Percentiles rank a stretch among this genome's conserved stretches.
Evolutionary conservation across 441 rosid species (phyloP).

Genomic region (Eugenia klotzschiana): DNA sequence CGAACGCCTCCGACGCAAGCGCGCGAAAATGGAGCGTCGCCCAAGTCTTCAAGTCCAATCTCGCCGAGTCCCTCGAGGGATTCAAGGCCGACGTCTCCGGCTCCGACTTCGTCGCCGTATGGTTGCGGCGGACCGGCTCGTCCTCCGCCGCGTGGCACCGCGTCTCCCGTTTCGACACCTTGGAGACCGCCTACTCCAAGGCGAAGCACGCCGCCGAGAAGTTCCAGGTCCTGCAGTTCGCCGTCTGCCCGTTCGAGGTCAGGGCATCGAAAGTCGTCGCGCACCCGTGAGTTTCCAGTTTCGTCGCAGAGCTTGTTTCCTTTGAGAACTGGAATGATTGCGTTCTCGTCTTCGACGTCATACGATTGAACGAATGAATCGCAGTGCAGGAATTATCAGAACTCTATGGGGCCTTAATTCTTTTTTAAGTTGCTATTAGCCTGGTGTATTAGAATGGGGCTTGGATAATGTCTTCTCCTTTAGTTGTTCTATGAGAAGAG

Average conservation of each 20-base stretch:
- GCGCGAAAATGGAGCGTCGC: constrained; percentile 28
- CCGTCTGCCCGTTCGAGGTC: constrained; percentile 60
- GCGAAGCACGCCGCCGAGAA: constrained; percentile 59
- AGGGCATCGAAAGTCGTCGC: constrained; percentile 38
- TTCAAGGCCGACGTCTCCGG: constrained; percentile 35
- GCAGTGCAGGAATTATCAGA: not conserved
- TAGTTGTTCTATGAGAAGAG: not conserved
- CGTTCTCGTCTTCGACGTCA: not conserved
- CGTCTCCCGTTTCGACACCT: constrained; percentile 50
- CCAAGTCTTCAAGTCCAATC: constrained; percentile 59
- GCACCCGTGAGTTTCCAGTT: constrained; percentile 33
- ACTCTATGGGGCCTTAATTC: not conserved
- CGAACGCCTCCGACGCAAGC: constrained; percentile 10
- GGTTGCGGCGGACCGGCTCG: constrained; percentile 55
- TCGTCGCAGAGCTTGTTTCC: not conserved
- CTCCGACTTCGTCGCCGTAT: constrained; percentile 60
- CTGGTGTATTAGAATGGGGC: not conserved
- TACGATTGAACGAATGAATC: not conserved
- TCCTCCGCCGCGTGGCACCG: constrained; percentile 76
- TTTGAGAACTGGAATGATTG: not conserved
- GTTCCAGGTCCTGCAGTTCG: constrained; percentile 71
- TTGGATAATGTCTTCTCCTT: not conserved
- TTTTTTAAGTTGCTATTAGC: not conserved
- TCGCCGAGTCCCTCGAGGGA: constrained; percentile 27
- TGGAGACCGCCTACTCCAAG: constrained; percentile 52